A percentile compares a stretch with the other conserved stretches of the same genome.
phyloP scores from a whole-genome alignment of 352 stramenopile species.

The Pythium graminicola region DNA sequence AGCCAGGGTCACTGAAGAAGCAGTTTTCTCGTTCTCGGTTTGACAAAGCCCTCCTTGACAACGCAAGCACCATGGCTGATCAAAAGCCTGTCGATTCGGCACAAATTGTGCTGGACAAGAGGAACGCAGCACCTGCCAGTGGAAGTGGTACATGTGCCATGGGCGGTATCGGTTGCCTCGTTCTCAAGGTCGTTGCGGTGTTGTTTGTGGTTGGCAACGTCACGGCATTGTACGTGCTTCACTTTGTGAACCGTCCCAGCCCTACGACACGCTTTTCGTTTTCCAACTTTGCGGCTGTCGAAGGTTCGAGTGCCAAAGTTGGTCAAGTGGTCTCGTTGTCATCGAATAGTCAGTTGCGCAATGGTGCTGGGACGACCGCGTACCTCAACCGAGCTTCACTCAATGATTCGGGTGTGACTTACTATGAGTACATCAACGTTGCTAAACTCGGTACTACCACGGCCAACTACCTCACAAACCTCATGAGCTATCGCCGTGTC shows the following conservation, averaged over 20 bases:
- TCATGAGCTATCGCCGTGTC: constrained; percentile 41
- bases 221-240: constrained; percentile 51
- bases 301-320: constrained; percentile 10
- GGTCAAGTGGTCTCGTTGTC: constrained; percentile 33
- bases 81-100: constrained; percentile 36
- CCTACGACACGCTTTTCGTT: constrained; percentile 39
- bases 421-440: constrained; percentile 48
- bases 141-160: neutral
- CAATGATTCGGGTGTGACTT: constrained; percentile 10
- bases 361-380: constrained; percentile 55
- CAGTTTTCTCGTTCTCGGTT: neutral
- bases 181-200: constrained; percentile 30
- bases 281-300: constrained; percentile 23
- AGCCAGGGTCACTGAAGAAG: constrained; percentile 3
- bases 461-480: constrained; percentile 34
- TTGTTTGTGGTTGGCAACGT: constrained; percentile 59
- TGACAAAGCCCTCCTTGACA: neutral
- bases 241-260: constrained; percentile 48
- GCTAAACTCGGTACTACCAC: constrained; percentile 36
- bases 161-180: neutral
- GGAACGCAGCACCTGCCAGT: neutral
- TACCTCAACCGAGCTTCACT: constrained; percentile 45
- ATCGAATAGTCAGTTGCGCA: constrained; percentile 29
- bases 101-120: constrained; percentile 41
- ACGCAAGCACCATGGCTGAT: constrained; percentile 4